Base-by-base conservation (phyloP, 2,329 filamentous ascomycete species). In the Apiospora phragmitis region DNA sequence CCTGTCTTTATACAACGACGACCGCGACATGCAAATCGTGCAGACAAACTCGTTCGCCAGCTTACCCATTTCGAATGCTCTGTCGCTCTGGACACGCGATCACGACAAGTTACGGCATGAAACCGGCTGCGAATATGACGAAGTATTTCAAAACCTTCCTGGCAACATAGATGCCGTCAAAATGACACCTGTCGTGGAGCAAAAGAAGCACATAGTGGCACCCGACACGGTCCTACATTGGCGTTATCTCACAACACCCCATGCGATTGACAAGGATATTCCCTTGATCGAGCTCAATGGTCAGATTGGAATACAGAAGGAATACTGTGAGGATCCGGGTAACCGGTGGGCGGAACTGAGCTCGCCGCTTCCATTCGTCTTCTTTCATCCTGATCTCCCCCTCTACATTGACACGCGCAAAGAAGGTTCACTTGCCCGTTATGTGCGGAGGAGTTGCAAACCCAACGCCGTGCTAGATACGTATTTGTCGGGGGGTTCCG, bases 381-480 rank as follows among this genome's bases (percentile, higher is more conserved):
- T 95, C 79, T 95, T 98, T 81, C 95, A 97, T 77, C 94, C 94
- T 0, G 88, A 91, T 71, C 89, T 98, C 11, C 95, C 95, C 0
- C 88, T 99, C 16, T 97, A 95, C 82, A 96, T 99, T 77, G 96
- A 80, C 81, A 96, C 95, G 12, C 89, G 96, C 71, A 90, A 89
- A 79, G 94, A 97, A 83, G 96, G 95, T 29, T 97, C 94, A 5
- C 85, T 90, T 45, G 91, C 96, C 70, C 93, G 96, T 62, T 98
- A 96, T 79, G 91, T 97, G n/a, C 90, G 96, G 70, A 90, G 95
- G 74, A 98, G 96, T 77, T 99, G 96, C 83, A 90, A 89, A 72
- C 94, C 96, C 1, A 99, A 98, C 77, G 90, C 96, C n/a, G 88
- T 89, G 42, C 85, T 98, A 76, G 95, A 96, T 79, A 97, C 95